phyloP scores from a whole-genome alignment of 2,329 filamentous ascomycete species.

The Penicillium frequentans region DNA sequence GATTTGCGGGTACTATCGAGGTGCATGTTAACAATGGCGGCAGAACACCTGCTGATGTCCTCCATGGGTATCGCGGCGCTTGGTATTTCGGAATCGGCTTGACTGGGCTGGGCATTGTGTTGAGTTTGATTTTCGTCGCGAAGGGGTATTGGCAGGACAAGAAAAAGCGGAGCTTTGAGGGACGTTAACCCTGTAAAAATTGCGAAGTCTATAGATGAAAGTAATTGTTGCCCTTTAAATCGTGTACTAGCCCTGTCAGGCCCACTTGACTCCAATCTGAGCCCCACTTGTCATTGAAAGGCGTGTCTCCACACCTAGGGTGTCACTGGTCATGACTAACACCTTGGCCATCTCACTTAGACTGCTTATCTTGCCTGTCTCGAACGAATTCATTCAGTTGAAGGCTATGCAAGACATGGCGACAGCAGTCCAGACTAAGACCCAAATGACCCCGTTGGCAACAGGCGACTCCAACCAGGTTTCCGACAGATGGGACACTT shows the following conservation, averaged over 20 bases:
- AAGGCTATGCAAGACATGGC: background rate
- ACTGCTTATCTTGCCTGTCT: too few relatives aligned
- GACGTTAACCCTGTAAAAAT: background rate
- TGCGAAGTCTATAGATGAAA: too few relatives aligned
- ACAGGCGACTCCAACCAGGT: background rate
- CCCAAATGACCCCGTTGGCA: background rate
- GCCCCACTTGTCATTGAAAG: background rate
- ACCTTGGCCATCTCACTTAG: too few relatives aligned
- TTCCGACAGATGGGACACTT: background rate
- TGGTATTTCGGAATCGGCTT: constrained; percentile 43
- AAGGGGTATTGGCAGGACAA: constrained; percentile 13
- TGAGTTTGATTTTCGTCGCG: constrained; percentile 7
- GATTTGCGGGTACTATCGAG: constrained; percentile 66
- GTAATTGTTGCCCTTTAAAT: too few relatives aligned
- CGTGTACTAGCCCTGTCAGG: background rate
- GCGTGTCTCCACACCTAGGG: background rate
- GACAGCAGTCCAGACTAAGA: background rate
- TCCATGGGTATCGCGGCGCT: constrained; percentile 43
- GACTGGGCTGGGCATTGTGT: constrained; percentile 23
- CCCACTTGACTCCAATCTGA: background rate
- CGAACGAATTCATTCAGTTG: too few relatives aligned
- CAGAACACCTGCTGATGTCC: constrained; percentile 19
- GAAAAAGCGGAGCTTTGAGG: background rate
- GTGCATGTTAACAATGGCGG: constrained; percentile 45
- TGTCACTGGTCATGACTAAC: background rate